Conservation (phyloP, 345 rosid genomes). For the Raphanus raphanistrum region DNA sequence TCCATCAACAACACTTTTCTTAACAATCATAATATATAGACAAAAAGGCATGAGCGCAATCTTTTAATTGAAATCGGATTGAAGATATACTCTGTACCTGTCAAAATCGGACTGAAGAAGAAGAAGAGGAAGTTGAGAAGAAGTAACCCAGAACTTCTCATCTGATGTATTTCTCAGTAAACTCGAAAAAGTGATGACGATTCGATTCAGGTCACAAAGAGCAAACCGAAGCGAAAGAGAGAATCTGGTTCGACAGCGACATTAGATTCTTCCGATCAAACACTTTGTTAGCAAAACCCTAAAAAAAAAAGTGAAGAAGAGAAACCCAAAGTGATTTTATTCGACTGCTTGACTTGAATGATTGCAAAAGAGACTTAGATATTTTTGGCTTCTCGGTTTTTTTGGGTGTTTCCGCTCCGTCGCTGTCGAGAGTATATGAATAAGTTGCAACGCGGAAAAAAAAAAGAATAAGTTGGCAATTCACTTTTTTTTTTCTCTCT, state of each 20-base stretch:
- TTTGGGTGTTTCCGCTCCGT: neutral
- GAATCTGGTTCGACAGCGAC: conserved; percentile 26
- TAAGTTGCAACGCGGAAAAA: neutral
- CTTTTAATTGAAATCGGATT: neutral
- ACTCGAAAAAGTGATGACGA: neutral
- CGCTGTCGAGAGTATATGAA: conserved; percentile 13
- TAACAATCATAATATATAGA: no score
- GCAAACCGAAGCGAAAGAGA: neutral
- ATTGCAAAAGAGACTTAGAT: conserved; percentile 5
- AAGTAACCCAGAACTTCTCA: conserved; percentile 44
- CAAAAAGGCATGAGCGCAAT: neutral
- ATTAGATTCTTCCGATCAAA: conserved; percentile 25
- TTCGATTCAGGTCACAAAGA: conserved; percentile 25
- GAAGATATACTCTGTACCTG: conserved; percentile 49
- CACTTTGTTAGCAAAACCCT: neutral
- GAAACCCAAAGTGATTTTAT: neutral
- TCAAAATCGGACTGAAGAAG: conserved; percentile 42
- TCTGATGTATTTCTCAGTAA: conserved; percentile 28
- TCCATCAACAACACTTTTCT: no score
- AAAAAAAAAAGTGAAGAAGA: neutral
- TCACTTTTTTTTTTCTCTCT: neutral
- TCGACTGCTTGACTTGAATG: conserved; percentile 21
- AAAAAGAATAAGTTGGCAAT: neutral
- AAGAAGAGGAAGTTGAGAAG: conserved; percentile 42
- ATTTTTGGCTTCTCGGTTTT: conserved; percentile 11